phyloP scores from a whole-genome alignment of 345 rosid genomes.

The Lepidium africanum region DNA sequence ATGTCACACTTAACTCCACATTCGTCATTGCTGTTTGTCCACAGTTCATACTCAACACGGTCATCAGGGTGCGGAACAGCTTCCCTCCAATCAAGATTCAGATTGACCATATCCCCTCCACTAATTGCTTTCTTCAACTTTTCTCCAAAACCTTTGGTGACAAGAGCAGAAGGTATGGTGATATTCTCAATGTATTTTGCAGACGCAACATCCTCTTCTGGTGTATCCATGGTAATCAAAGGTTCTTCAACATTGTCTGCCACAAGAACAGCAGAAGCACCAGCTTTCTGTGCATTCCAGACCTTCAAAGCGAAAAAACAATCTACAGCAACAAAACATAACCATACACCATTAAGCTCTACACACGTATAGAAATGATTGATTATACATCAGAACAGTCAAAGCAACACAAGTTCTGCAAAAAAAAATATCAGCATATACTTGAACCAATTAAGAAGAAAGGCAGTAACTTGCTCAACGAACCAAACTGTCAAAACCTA shows the following conservation, averaged over 20 bases:
- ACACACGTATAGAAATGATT: slow-evolving; percentile 31
- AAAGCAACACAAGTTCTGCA: slow-evolving; percentile 47
- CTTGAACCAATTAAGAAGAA: slow-evolving; percentile 27
- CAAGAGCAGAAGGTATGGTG: slow-evolving; percentile 93
- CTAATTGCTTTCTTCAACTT: slow-evolving; percentile 61
- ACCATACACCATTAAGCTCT: slow-evolving; percentile 15
- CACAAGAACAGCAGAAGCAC: slow-evolving; percentile 96
- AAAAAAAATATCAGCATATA: slow-evolving; percentile 25
- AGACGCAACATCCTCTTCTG: slow-evolving; percentile 58
- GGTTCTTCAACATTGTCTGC: slow-evolving; percentile 79
- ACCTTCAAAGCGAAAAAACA: slow-evolving; percentile 94
- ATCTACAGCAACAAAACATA: slow-evolving; percentile 37
- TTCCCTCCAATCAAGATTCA: slow-evolving; percentile 98
- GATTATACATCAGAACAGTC: slow-evolving; percentile 4
- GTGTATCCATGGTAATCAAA: slow-evolving; percentile 91
- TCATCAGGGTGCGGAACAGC: slow-evolving; percentile 98
- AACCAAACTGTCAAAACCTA: not conserved
- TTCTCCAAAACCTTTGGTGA: slow-evolving; percentile 68
- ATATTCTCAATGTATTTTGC: slow-evolving; percentile 78
- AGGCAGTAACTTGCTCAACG: not conserved
- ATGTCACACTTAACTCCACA: slow-evolving; percentile 90
- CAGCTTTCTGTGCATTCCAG: slow-evolving; percentile 95
- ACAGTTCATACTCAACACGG: slow-evolving; percentile 87
- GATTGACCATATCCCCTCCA: slow-evolving; percentile 77
- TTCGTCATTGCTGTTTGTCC: slow-evolving; percentile 96